Evolutionary conservation across 441 rosid species (phyloP).

Genomic region (Mallotus japonicus): DNA sequence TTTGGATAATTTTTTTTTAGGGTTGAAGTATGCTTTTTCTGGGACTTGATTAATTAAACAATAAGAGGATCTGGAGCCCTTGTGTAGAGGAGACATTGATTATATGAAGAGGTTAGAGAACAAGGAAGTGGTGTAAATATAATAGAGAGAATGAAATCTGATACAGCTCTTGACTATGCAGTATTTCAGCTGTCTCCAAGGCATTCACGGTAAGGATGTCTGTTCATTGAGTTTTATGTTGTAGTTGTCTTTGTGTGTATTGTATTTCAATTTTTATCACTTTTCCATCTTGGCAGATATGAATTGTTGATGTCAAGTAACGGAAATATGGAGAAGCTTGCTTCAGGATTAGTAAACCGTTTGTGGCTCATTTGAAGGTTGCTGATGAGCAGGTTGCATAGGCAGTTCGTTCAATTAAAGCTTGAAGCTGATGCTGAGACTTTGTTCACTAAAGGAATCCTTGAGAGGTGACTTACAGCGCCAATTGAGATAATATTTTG

Average conservation of each 20-base stretch:
- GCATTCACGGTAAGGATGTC: conserved; percentile 59
- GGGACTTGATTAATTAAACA: conserved; percentile 16
- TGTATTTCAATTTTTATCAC: conserved; percentile 11
- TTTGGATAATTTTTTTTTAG: conserved; percentile 14
- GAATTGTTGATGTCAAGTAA: conserved; percentile 73
- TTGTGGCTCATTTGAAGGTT: conserved; percentile 81
- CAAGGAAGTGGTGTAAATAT: conserved; percentile 24
- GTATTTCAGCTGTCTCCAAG: conserved; percentile 88
- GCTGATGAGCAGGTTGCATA: conserved; percentile 76
- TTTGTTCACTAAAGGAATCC: conserved; percentile 96
- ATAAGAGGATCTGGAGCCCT: conserved; percentile 19
- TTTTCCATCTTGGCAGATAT: conserved; percentile 52
- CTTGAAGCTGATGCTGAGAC: conserved; percentile 70
- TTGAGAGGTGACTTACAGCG: conserved; percentile 66
- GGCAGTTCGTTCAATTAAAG: conserved; percentile 60
- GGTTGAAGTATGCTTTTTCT: conserved; percentile 21
- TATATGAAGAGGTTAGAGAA: conserved; percentile 32
- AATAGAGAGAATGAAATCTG: conserved; percentile 61
- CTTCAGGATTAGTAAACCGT: conserved; percentile 91
- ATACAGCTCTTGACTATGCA: conserved; percentile 71
- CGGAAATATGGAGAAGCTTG: conserved; percentile 81
- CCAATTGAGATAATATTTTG: conserved; percentile 15
- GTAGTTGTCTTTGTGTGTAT: conserved; percentile 11
- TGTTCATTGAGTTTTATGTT: conserved; percentile 13
- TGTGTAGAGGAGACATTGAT: conserved; percentile 16